Conservation (phyloP, 176 grass and related monocot species). For the Thalia dealbata region DNA sequence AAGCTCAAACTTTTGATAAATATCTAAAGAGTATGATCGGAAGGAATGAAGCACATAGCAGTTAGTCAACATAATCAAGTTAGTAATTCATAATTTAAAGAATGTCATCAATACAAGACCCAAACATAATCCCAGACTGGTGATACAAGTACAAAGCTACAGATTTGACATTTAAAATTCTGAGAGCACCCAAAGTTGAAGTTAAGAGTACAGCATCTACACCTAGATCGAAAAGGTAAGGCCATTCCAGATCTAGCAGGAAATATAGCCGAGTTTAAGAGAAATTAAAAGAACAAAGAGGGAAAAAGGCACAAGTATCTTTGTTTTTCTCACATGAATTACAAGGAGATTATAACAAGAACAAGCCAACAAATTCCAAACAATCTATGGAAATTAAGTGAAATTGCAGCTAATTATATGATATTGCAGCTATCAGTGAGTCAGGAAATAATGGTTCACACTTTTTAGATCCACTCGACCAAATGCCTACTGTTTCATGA, state of each 20-base stretch:
- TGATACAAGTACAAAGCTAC: neutral
- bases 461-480: neutral
- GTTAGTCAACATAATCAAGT: neutral
- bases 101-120: neutral
- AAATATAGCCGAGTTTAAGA: neutral
- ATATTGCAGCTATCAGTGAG: neutral
- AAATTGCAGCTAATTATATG: neutral
- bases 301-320: neutral
- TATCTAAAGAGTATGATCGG: neutral
- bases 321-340: no score
- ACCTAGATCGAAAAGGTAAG: neutral
- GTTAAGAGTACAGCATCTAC: neutral
- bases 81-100: slow-evolving; percentile 1
- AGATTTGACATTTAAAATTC: neutral
- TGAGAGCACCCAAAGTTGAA: neutral
- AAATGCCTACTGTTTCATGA: neutral
- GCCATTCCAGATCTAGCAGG: neutral
- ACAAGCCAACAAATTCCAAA: neutral
- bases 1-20: slow-evolving; percentile 21
- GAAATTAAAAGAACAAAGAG: neutral
- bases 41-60: neutral
- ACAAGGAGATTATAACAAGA: neutral
- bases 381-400: neutral
- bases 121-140: neutral
- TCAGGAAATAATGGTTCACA: neutral